These are phyloP conservation scores for Aegilops bicornis DNA, from an alignment of 176 grass and related monocot species.

Conservation along the genomic window DNA sequence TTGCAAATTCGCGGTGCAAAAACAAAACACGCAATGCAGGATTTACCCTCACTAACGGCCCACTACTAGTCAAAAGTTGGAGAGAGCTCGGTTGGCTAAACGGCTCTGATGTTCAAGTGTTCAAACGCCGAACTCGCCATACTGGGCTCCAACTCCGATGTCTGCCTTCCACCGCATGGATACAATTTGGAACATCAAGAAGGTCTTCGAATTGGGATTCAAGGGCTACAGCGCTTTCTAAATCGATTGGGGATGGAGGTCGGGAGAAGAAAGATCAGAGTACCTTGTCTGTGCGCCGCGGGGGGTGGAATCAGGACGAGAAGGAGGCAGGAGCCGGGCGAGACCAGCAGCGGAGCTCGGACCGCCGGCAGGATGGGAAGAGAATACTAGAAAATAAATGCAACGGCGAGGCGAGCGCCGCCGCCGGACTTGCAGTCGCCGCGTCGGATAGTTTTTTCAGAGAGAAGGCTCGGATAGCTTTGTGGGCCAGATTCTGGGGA, in stretches of 20 bases:
- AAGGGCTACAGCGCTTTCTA: background rate
- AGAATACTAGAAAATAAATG: background rate
- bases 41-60: background rate
- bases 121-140: background rate
- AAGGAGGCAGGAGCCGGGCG: background rate
- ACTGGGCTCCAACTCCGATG: background rate
- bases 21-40: background rate
- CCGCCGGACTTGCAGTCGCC: background rate
- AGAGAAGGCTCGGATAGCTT: no score
- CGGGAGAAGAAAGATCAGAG: background rate
- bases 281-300: conserved; percentile 6
- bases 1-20: background rate
- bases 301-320: background rate
- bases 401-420: background rate
- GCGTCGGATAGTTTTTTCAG: background rate
- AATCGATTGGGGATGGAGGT: background rate
- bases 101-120: background rate
- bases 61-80: background rate
- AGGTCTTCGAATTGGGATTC: background rate
- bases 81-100: background rate
- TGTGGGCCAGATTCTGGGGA: no score
- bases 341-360: background rate
- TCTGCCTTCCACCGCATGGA: background rate
- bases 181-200: background rate
- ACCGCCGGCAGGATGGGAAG: background rate